These are phyloP conservation scores for Helenozyma baotianmanensis DNA, from an alignment of 805 yeast species.

Conservation along the genomic window DNA sequence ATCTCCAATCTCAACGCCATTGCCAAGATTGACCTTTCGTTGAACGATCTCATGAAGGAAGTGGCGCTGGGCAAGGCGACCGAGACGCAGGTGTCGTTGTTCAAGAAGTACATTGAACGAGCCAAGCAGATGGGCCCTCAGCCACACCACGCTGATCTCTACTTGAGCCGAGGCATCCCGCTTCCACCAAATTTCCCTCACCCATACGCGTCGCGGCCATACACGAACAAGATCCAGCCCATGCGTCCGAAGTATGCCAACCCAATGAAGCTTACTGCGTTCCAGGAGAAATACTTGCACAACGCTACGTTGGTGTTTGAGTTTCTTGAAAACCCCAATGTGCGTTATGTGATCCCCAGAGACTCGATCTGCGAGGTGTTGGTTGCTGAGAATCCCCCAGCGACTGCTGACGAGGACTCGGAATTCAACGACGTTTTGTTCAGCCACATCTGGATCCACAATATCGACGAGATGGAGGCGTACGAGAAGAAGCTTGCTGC, in stretches of 20 bases:
- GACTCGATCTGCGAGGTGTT: constrained; percentile 66
- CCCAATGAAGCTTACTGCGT: constrained; percentile 65
- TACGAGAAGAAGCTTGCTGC: constrained; percentile 35
- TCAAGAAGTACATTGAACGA: constrained; percentile 73
- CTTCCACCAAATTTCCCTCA: constrained; percentile 17
- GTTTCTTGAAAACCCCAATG: constrained; percentile 72
- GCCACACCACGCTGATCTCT: constrained; percentile 35
- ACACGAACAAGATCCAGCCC: constrained; percentile 16
- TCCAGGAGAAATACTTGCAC: constrained; percentile 65
- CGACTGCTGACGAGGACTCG: constrained; percentile 19
- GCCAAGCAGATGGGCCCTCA: constrained; percentile 74
- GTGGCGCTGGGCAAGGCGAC: constrained; percentile 84
- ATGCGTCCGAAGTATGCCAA: constrained; percentile 17
- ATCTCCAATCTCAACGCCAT: constrained; percentile 78
- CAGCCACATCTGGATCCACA: constrained; percentile 49
- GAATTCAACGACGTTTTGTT: constrained; percentile 36
- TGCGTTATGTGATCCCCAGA: constrained; percentile 71
- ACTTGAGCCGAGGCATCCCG: constrained; percentile 14
- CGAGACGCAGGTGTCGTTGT: constrained; percentile 65
- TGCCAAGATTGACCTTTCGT: constrained; percentile 66
- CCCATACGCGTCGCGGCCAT: constrained; percentile 9
- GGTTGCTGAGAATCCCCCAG: constrained; percentile 18
- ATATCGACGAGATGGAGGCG: constrained; percentile 43
- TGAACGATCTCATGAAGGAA: constrained; percentile 70
- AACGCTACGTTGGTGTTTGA: constrained; percentile 81